Evolutionary conservation across 805 yeast species (phyloP).

Genomic region (Candida anglica): DNA sequence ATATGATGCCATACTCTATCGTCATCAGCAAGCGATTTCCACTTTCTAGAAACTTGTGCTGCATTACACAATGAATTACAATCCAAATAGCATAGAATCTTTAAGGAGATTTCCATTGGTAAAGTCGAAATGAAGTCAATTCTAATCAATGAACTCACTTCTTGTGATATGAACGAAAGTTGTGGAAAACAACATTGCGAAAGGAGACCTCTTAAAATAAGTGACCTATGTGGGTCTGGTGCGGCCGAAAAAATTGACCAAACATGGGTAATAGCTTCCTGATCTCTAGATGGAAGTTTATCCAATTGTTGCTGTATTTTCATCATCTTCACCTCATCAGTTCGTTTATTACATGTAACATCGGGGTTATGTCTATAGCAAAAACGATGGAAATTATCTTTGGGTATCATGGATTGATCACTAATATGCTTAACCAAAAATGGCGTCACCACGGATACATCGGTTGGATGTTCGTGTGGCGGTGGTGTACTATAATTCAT

Average conservation of each 20-base stretch:
- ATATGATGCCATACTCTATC: constrained; percentile 97
- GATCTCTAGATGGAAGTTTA: constrained; percentile 63
- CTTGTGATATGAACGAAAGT: constrained; percentile 77
- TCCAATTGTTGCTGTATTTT: constrained; percentile 58
- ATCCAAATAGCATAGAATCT: constrained; percentile 83
- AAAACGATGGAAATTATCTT: constrained; percentile 59
- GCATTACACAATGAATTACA: constrained; percentile 92
- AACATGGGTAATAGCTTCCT: constrained; percentile 72
- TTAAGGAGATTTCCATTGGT: constrained; percentile 82
- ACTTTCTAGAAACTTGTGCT: constrained; percentile 82
- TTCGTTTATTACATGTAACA: constrained; percentile 63
- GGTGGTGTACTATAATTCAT: constrained; percentile 5
- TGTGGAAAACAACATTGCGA: constrained; percentile 95
- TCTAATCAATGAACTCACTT: constrained; percentile 72
- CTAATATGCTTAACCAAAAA: constrained; percentile 37
- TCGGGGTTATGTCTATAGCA: constrained; percentile 96
- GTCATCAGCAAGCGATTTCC: constrained; percentile 92
- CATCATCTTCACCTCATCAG: constrained; percentile 61
- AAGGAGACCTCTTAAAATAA: constrained; percentile 78
- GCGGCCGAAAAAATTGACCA: constrained; percentile 84
- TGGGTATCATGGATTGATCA: constrained; percentile 39
- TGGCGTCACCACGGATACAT: constrained; percentile 34
- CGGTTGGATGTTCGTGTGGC: constrained; percentile 8
- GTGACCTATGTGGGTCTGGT: constrained; percentile 61
- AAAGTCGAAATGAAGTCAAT: constrained; percentile 84